Evolutionary conservation across 805 yeast genomes (phyloP).

Genomic region (Dipodascus geniculatus): DNA sequence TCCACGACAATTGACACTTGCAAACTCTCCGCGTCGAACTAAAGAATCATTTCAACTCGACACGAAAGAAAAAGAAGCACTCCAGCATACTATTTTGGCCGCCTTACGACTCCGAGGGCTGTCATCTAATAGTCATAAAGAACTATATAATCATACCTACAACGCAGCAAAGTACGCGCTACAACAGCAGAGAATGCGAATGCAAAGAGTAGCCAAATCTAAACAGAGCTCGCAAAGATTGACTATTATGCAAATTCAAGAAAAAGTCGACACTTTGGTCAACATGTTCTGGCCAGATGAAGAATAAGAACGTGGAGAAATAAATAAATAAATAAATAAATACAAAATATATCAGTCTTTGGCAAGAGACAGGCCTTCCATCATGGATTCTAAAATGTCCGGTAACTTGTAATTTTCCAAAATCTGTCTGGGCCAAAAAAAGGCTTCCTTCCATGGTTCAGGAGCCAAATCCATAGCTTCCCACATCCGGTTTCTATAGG

Average conservation of each 20-base stretch:
- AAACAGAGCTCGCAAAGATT: not conserved
- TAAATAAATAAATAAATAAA: too few relatives aligned
- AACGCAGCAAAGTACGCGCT: slow-evolving; percentile 20
- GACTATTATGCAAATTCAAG: slow-evolving; percentile 9
- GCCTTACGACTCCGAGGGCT: slow-evolving; percentile 27
- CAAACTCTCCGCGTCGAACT: too few relatives aligned
- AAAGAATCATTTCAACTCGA: too few relatives aligned
- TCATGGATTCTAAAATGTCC: not conserved
- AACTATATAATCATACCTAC: slow-evolving; percentile 20
- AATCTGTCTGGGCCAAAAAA: not conserved
- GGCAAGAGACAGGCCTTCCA: not conserved
- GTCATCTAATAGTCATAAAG: slow-evolving; percentile 17
- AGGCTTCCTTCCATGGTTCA: not conserved
- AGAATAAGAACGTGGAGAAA: not conserved
- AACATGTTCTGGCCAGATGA: slow-evolving; percentile 5
- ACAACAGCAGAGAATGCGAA: slow-evolving; percentile 8
- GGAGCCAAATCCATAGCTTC: not conserved
- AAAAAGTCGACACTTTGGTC: slow-evolving; percentile 14
- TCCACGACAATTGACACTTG: too few relatives aligned
- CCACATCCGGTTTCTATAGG: not conserved
- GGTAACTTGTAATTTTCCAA: not conserved
- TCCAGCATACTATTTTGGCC: slow-evolving; percentile 24
- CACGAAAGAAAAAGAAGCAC: slow-evolving; percentile 1
- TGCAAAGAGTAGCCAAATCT: not conserved
- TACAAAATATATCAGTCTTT: not conserved